A percentile compares a stretch with the other conserved stretches of the same genome.
Evolutionary conservation across 352 stramenopile species (phyloP).

Genomic region (Phytophthora boehmeriae): DNA sequence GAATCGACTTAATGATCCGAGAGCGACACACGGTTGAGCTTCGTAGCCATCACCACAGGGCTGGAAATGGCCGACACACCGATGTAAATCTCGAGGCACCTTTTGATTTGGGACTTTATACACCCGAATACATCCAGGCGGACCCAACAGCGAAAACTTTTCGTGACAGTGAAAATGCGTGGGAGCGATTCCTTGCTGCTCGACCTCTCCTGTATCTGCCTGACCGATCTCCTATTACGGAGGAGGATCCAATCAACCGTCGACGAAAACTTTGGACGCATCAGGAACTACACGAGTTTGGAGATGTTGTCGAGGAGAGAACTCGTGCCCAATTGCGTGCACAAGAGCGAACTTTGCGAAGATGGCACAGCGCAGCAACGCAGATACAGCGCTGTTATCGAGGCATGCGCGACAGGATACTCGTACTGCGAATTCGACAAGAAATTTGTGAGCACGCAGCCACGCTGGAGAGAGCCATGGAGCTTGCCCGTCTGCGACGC

Average conservation of each 20-base stretch:
- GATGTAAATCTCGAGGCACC: conserved; percentile 12
- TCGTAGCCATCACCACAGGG: neutral
- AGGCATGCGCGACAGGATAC: conserved; percentile 40
- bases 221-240: conserved; percentile 37
- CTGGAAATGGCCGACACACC: neutral
- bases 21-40: neutral
- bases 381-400: conserved; percentile 44
- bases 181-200: conserved; percentile 39
- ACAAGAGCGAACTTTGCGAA: conserved; percentile 43
- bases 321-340: conserved; percentile 34
- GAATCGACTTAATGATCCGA: neutral
- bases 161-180: conserved; percentile 24
- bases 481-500: conserved; percentile 22
- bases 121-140: conserved; percentile 37
- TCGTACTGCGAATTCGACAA: conserved; percentile 36
- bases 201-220: conserved; percentile 57
- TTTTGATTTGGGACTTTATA: conserved; percentile 52
- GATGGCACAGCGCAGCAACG: conserved; percentile 49
- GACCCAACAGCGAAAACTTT: conserved; percentile 15
- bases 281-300: conserved; percentile 49
- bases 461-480: conserved; percentile 27
- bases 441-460: conserved; percentile 32
- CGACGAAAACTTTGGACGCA: conserved; percentile 51
- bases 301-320: conserved; percentile 40
- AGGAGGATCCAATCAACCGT: conserved; percentile 47